Evolutionary conservation across 306 rosid species (phyloP).

Genomic region (Hylodesmum podocarpum): DNA sequence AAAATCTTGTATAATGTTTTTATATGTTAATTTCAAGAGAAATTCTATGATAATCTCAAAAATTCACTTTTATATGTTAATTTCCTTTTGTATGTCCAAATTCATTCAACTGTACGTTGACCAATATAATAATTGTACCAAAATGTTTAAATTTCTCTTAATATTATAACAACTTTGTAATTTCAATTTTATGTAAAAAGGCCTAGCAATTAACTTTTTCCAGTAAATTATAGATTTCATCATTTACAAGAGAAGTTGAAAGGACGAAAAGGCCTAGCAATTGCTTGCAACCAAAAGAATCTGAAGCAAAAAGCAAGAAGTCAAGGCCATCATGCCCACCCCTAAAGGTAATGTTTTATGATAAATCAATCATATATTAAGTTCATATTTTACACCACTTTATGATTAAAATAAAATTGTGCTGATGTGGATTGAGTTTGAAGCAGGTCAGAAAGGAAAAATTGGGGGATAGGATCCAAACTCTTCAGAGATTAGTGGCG

Average conservation of each 20-base stretch:
- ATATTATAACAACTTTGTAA: too few species aligned
- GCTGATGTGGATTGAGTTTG: neutral
- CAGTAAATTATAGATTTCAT: constrained; percentile 16
- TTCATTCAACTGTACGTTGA: too few species aligned
- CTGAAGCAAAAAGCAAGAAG: constrained; percentile 30
- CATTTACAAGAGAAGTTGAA: constrained; percentile 3
- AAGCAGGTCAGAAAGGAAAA: constrained; percentile 64
- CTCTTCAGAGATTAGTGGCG: constrained; percentile 67
- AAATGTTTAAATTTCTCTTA: too few species aligned
- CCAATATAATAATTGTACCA: too few species aligned
- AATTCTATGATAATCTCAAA: too few species aligned
- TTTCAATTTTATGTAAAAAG: neutral
- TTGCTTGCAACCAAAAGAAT: constrained; percentile 10
- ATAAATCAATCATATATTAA: neutral
- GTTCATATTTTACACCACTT: neutral
- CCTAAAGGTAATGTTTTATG: constrained; percentile 19
- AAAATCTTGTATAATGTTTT: neutral
- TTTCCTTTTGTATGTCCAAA: too few species aligned
- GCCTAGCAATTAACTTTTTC: neutral
- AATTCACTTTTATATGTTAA: too few species aligned
- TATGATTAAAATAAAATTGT: neutral
- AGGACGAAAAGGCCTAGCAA: neutral
- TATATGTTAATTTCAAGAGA: neutral
- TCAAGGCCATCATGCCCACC: constrained; percentile 24
- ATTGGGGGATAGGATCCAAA: constrained; percentile 62